These are phyloP conservation scores for Tuber melanosporum DNA, from an alignment of 495 filamentous ascomycete genomes.

Conservation along the genomic window DNA sequence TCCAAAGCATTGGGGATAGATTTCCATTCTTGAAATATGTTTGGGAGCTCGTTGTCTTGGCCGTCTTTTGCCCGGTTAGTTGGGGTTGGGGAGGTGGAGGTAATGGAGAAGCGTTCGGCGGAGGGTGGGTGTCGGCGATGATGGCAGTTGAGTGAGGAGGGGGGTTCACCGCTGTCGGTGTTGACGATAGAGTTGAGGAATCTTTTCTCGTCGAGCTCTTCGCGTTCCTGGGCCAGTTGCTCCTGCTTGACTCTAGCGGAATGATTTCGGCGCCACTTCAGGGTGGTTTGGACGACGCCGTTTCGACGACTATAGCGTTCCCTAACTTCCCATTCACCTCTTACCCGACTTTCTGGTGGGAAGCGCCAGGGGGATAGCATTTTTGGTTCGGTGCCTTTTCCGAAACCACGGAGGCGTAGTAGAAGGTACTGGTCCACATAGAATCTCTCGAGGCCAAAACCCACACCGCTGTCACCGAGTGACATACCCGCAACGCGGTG, in stretches of 20 bases:
- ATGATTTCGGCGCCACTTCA: constrained; percentile 21
- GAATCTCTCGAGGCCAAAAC: constrained; percentile 29
- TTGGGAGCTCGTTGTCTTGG: neutral
- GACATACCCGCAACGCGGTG: constrained; percentile 19
- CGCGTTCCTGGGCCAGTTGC: neutral
- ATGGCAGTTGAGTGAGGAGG: neutral
- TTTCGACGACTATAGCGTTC: constrained; percentile 2
- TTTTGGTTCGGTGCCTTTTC: constrained; percentile 12
- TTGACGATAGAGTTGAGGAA: neutral
- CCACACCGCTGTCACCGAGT: constrained; percentile 20
- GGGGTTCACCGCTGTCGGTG: neutral
- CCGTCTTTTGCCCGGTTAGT: neutral
- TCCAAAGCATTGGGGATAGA: constrained; percentile 19
- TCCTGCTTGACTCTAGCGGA: constrained; percentile 23
- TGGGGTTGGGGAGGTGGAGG: neutral
- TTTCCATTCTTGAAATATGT: constrained; percentile 28
- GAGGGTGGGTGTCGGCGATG: neutral
- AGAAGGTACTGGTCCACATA: constrained; percentile 24
- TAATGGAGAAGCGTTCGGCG: neutral
- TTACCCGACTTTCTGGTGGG: constrained; percentile 23
- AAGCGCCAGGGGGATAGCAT: constrained; percentile 24
- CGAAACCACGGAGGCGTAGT: constrained; percentile 25
- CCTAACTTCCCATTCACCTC: constrained; percentile 27
- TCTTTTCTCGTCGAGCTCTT: neutral
- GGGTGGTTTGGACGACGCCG: neutral